phyloP scores from a whole-genome alignment of 2,329 filamentous ascomycete genomes.

The Colletotrichum scovillei region DNA sequence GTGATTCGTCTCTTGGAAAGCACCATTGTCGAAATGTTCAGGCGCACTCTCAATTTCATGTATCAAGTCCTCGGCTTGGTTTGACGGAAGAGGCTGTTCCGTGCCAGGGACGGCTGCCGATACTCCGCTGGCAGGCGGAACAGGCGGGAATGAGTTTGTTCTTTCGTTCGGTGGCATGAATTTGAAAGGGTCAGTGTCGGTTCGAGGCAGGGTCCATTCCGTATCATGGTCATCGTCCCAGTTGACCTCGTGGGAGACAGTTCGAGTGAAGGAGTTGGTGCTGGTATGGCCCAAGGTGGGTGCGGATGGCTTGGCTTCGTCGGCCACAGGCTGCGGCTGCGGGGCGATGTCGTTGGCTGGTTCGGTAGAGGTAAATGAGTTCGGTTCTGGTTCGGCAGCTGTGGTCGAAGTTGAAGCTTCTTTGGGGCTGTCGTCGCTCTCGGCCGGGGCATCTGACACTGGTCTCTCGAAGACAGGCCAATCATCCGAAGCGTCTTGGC shows the following conservation, averaged over 20 bases:
- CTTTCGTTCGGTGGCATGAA: slow-evolving; percentile 68
- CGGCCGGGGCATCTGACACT: background rate
- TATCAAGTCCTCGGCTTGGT: slow-evolving; percentile 65
- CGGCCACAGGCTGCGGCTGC: background rate
- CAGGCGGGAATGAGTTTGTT: slow-evolving; percentile 72
- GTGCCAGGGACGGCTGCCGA: slow-evolving; percentile 22
- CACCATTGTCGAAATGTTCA: slow-evolving; percentile 55
- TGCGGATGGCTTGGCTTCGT: slow-evolving; percentile 21
- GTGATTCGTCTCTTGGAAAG: slow-evolving; percentile 35
- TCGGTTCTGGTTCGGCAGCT: background rate
- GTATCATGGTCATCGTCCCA: slow-evolving; percentile 68
- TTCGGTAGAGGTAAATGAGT: background rate
- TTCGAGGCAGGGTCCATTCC: slow-evolving; percentile 66
- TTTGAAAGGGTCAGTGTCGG: slow-evolving; percentile 68
- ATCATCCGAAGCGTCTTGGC: slow-evolving; percentile 36
- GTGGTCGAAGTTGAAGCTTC: background rate
- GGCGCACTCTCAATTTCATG: slow-evolving; percentile 61
- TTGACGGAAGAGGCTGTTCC: slow-evolving; percentile 57
- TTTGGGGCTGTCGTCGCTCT: background rate
- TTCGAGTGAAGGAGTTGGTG: slow-evolving; percentile 72
- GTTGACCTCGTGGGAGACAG: slow-evolving; percentile 71
- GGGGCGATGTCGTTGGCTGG: background rate
- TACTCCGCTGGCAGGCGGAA: slow-evolving; percentile 53
- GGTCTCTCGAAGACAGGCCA: slow-evolving; percentile 40
- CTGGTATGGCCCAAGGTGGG: slow-evolving; percentile 58